phyloP scores from a whole-genome alignment of 495 filamentous ascomycete genomes.

The Xylaria longipes region DNA sequence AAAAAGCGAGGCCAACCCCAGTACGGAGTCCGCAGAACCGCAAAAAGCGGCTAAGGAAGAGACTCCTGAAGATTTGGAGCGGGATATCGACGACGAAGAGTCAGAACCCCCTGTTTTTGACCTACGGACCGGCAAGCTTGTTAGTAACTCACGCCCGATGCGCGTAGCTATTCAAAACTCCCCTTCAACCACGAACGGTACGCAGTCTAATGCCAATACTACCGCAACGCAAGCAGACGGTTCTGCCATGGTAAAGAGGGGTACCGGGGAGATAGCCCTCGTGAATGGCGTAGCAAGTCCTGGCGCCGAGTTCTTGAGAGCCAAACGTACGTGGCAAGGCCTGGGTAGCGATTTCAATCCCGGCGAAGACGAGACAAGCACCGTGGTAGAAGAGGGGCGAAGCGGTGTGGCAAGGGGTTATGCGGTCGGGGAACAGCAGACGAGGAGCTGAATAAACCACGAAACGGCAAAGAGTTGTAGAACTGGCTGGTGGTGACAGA shows the following conservation, averaged over 20 bases:
- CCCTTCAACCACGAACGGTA: conserved; percentile 35
- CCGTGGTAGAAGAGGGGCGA: conserved; percentile 79
- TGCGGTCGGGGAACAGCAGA: conserved; percentile 66
- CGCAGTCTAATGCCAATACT: conserved; percentile 34
- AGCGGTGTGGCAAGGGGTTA: conserved; percentile 93
- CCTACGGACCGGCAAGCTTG: conserved; percentile 83
- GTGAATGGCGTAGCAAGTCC: conserved; percentile 86
- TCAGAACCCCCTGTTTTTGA: conserved; percentile 87
- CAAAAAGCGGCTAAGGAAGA: conserved; percentile 26
- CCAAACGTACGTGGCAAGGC: conserved; percentile 88
- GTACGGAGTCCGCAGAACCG: conserved; percentile 26
- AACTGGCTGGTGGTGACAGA: background rate
- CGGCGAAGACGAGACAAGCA: conserved; percentile 64
- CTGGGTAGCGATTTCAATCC: conserved; percentile 80
- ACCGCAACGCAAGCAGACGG: conserved; percentile 26
- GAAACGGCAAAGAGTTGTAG: background rate
- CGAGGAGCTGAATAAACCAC: conserved; percentile 34
- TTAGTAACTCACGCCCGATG: conserved; percentile 86
- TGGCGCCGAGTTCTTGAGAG: conserved; percentile 83
- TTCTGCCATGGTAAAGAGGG: conserved; percentile 41
- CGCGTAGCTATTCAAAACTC: conserved; percentile 42
- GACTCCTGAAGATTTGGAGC: conserved; percentile 37
- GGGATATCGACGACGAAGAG: conserved; percentile 49
- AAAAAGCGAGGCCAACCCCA: conserved; percentile 21
- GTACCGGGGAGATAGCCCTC: conserved; percentile 65